Evolutionary conservation across 1,284 basidiomycete species (phyloP).

Genomic region (Coniferiporia sulphurascens): DNA sequence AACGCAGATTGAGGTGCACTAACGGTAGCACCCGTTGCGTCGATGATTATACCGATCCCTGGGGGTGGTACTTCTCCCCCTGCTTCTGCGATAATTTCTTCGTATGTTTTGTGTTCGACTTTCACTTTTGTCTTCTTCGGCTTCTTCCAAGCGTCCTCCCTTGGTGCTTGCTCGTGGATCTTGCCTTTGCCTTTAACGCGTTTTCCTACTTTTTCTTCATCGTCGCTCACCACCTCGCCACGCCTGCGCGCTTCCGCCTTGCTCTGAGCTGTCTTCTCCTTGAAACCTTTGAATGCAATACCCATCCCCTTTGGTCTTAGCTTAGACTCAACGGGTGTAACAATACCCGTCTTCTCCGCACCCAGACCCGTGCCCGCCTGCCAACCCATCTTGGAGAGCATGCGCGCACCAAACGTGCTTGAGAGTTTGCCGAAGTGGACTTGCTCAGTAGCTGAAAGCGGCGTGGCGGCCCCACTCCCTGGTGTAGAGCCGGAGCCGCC

Average conservation of each 20-base stretch:
- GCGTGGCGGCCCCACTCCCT: slow-evolving; percentile 41
- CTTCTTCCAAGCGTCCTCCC: slow-evolving; percentile 73
- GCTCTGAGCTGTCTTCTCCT: slow-evolving; percentile 83
- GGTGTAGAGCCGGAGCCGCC: slow-evolving; percentile 34
- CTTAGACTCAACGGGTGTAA: slow-evolving; percentile 83
- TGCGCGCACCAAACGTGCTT: slow-evolving; percentile 74
- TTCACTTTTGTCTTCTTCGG: slow-evolving; percentile 81
- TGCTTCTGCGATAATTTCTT: slow-evolving; percentile 86
- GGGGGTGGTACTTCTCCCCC: slow-evolving; percentile 51
- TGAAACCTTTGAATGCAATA: slow-evolving; percentile 83
- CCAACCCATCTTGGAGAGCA: slow-evolving; percentile 97
- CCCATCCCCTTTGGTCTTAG: slow-evolving; percentile 80
- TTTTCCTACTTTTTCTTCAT: slow-evolving; percentile 47
- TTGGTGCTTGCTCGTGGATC: slow-evolving; percentile 44
- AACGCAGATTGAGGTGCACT: slow-evolving; percentile 28
- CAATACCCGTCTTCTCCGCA: slow-evolving; percentile 74
- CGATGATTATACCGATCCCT: slow-evolving; percentile 82
- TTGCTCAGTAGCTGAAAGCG: slow-evolving; percentile 61
- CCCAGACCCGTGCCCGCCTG: slow-evolving; percentile 81
- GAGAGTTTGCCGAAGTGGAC: slow-evolving; percentile 78
- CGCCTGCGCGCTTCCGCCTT: slow-evolving; percentile 76
- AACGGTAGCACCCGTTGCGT: slow-evolving; percentile 90
- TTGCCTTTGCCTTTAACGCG: slow-evolving; percentile 46
- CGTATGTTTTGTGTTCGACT: slow-evolving; percentile 91
- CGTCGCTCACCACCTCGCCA: slow-evolving; percentile 73